These are phyloP conservation scores for Emericellopsis cladophorae DNA, from an alignment of 2,329 filamentous ascomycete species.

Conservation along the genomic window DNA sequence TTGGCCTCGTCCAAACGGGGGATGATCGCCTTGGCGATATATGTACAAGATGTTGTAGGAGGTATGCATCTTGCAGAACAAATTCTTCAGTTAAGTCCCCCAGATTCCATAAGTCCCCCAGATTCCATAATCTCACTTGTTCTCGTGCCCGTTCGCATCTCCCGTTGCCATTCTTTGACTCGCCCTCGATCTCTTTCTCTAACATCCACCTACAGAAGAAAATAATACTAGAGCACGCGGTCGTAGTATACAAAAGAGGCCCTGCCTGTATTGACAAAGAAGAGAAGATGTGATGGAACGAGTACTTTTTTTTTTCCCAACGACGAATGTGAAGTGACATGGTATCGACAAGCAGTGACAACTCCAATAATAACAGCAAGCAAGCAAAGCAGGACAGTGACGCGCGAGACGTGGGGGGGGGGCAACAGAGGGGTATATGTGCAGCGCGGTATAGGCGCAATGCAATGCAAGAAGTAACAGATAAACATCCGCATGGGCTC, in stretches of 20 bases:
- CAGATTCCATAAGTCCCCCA: background rate
- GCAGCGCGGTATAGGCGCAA: background rate
- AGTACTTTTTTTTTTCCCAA: conserved; percentile 2
- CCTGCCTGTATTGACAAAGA: background rate
- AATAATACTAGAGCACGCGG: background rate
- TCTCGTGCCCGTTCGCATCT: background rate
- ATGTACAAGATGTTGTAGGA: background rate
- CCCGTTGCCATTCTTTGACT: too few species aligned
- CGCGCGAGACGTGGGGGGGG: too few species aligned
- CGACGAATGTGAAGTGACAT: conserved; percentile 1
- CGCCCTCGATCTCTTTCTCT: too few species aligned
- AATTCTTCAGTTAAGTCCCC: background rate
- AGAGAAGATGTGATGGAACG: background rate
- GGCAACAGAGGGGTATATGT: background rate
- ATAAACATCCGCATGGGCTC: conserved; percentile 14
- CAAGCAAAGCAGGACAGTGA: background rate
- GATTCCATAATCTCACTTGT: background rate
- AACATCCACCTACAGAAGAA: background rate
- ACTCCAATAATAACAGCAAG: too few species aligned
- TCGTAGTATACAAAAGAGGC: background rate
- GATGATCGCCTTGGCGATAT: background rate
- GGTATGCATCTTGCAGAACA: background rate
- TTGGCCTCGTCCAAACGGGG: background rate
- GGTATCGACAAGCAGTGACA: conserved; percentile 4
- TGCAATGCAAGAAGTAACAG: conserved; percentile 10